Evolutionary conservation across 441 rosid species (phyloP), one percentile per base, ranked within the genome.

Genomic region (Brassica hybrid): DNA sequence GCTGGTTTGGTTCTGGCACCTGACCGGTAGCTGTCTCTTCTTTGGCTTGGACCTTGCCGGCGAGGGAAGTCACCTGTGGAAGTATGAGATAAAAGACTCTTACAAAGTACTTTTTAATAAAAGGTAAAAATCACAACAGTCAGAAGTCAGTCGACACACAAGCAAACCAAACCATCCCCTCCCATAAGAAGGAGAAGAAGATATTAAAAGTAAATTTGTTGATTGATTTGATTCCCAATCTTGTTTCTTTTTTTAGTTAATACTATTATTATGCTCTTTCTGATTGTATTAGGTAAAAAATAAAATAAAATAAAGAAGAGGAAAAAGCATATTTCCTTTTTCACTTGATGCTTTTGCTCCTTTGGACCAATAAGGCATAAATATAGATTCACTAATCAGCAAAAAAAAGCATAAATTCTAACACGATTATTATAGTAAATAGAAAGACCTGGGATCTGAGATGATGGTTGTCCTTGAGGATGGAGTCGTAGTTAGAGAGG

Each of bases 51-150:
- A 91, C 84, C 69, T 86, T 89, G 81, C 87, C 91, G 12, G 84
- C 84, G 72, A 94, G 83, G 63, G 89, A 88, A 79, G 79, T 72
- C 16, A 92, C 91, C 98, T 94, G 79, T 75, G 58, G 32, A 27
- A 27, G 0, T 5, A 5, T 27, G 32, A 27, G 32, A 27, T 4
- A 21, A 3, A 27, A 27, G 32, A 27, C 6, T 27, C 32, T 27
- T 27, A 27, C 32, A 27, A 21, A 21, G 23, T 21, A 21, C 2
- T 21, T 21, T 21, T 66, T 30, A 16, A 13, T n/a, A 48, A 21
- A 21, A 21, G 0, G 21, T 19, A 21, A 21, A 14, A 68, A 63
- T 69, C 66, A 74, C 72, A 79, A 64, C 2, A 48, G 56, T 48
- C 78, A 79, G 23, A 1, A 48, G 56, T 48, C 78, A 79, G 23